A percentile compares a stretch with the other conserved stretches of the same genome.
phyloP scores from a whole-genome alignment of 1,139 yeast species.

The Candida dubliniensis region DNA sequence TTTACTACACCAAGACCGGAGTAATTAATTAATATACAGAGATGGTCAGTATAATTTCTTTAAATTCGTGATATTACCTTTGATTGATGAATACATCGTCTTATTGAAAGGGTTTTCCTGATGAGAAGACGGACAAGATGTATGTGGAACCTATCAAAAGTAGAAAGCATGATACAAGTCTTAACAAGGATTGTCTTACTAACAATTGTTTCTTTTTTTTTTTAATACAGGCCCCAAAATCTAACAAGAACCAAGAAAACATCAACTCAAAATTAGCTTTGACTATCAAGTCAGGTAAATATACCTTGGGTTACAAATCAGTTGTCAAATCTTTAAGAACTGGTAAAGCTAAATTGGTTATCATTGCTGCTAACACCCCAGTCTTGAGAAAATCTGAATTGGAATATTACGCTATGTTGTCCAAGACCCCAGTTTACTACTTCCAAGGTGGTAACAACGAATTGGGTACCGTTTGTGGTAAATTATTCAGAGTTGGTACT shows the following conservation, averaged over 20 bases:
- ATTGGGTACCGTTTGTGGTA: conserved; percentile 99
- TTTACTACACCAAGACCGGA: conserved; percentile 68
- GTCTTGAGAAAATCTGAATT: conserved; percentile 99
- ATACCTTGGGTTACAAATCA: conserved; percentile 99
- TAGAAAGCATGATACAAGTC: background rate
- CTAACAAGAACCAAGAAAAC: conserved; percentile 79
- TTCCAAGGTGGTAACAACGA: conserved; percentile 99
- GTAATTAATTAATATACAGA: conserved; percentile 70
- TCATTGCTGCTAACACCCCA: conserved; percentile 99
- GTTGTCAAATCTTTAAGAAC: conserved; percentile 98
- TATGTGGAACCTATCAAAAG: conserved; percentile 3
- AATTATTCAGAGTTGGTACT: conserved; percentile 99
- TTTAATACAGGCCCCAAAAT: conserved; percentile 85
- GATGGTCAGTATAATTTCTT: conserved; percentile 78
- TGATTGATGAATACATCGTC: background rate
- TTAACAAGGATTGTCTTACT: conserved; percentile 1
- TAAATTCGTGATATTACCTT: background rate
- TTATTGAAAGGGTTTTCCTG: background rate
- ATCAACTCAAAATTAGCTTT: conserved; percentile 98
- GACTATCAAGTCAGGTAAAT: conserved; percentile 98
- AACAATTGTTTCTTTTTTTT: background rate
- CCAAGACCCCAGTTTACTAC: conserved; percentile 97
- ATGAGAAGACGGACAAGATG: background rate
- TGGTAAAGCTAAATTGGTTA: conserved; percentile 98
- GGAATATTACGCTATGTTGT: conserved; percentile 99